These are phyloP conservation scores for Pseudocohnilembus persalinus DNA, from an alignment of 169 alveolate genomes.

Conservation along the genomic window DNA sequence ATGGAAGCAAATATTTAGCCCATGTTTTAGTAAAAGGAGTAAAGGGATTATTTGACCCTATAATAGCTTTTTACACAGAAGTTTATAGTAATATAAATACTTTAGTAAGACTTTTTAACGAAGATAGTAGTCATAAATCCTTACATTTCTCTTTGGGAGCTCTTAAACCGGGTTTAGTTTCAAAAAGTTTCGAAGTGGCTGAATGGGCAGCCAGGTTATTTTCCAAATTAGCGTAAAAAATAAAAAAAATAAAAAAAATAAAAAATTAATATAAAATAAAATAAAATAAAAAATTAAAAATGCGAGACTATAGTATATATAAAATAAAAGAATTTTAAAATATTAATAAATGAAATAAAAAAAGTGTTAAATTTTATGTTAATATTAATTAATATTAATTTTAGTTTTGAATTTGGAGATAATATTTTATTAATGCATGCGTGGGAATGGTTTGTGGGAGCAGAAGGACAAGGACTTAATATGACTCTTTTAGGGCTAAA, in stretches of 20 bases:
- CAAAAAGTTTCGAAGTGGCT: constrained; percentile 78
- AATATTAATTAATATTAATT: no score
- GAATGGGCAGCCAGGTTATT: constrained; percentile 69
- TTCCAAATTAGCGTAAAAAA: constrained; percentile 61
- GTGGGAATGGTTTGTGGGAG: constrained; percentile 83
- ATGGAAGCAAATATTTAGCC: constrained; percentile 81
- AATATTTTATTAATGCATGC: constrained; percentile 66
- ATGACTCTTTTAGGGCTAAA: constrained; percentile 65
- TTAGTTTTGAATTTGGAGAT: constrained; percentile 61
- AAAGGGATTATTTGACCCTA: constrained; percentile 80
- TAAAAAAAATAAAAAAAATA: no score
- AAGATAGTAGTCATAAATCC: constrained; percentile 64
- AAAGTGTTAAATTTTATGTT: neutral
- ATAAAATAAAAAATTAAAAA: no score
- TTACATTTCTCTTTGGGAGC: constrained; percentile 46
- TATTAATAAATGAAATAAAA: no score
- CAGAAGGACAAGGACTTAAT: constrained; percentile 73
- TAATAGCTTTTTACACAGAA: constrained; percentile 71
- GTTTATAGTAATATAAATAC: constrained; percentile 55
- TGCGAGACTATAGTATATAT: no score
- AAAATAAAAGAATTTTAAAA: no score
- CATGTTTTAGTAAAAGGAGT: constrained; percentile 86
- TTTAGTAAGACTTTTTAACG: constrained; percentile 63
- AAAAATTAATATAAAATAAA: no score
- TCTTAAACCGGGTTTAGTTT: constrained; percentile 79